phyloP scores from a whole-genome alignment of 73 alveolate genomes.

The Symbiodinium pilosum region DNA sequence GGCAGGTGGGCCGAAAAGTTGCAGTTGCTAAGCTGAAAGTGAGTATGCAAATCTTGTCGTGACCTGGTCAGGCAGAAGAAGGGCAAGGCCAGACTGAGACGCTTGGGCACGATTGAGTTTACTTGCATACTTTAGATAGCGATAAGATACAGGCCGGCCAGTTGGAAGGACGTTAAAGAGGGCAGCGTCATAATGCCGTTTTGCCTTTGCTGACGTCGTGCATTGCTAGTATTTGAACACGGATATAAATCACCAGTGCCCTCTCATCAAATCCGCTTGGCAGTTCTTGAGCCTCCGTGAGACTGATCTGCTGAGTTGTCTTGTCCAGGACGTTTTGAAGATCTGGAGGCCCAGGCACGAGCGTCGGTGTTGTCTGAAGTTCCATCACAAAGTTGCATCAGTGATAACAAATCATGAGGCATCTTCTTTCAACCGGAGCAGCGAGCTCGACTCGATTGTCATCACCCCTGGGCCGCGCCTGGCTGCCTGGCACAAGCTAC shows the following conservation, averaged over 20 bases:
- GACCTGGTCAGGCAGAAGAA: constrained; percentile 85
- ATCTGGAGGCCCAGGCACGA: constrained; percentile 29
- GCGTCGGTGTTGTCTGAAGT: too few species aligned
- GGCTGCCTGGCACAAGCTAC: background rate
- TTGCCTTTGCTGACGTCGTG: background rate
- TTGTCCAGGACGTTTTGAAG: constrained; percentile 49
- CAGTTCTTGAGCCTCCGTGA: too few species aligned
- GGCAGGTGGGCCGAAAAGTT: constrained; percentile 39
- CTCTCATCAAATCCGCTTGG: too few species aligned
- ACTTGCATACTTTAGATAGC: too few species aligned
- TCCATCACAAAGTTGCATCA: too few species aligned
- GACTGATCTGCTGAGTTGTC: too few species aligned
- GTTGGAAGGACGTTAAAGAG: too few species aligned
- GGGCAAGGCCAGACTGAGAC: constrained; percentile 76
- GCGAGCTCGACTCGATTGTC: constrained; percentile 72
- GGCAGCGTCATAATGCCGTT: background rate
- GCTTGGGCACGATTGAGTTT: background rate
- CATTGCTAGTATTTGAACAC: too few species aligned
- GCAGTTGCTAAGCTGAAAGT: background rate
- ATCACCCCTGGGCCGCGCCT: constrained; percentile 90
- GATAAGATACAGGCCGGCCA: too few species aligned
- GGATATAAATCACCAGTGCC: too few species aligned
- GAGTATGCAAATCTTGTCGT: background rate
- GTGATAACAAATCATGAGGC: background rate
- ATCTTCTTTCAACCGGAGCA: constrained; percentile 54